Evolutionary conservation across 2,329 filamentous ascomycete genomes (phyloP).

Genomic region (Penicillium decumbens): DNA sequence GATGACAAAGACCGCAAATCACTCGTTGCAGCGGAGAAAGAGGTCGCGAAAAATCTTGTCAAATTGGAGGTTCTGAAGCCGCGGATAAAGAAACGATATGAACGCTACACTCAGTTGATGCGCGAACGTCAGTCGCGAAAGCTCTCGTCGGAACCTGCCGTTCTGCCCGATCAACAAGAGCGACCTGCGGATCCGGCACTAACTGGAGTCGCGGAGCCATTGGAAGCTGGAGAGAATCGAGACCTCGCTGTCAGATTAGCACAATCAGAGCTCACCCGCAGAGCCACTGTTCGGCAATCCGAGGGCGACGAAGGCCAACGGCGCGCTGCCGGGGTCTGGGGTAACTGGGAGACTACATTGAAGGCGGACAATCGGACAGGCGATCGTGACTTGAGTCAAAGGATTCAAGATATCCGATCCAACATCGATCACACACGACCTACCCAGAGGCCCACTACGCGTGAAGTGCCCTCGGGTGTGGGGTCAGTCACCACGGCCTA

Average conservation of each 20-base stretch:
- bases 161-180: constrained; percentile 14
- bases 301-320: constrained; percentile 53
- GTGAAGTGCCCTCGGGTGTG: constrained; percentile 14
- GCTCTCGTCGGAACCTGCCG: constrained; percentile 20
- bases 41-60: constrained; percentile 60
- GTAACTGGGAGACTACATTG: constrained; percentile 48
- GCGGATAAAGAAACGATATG: constrained; percentile 65
- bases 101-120: constrained; percentile 59
- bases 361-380: constrained; percentile 31
- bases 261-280: constrained; percentile 63
- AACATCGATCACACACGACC: constrained; percentile 31
- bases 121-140: constrained; percentile 44
- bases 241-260: constrained; percentile 74
- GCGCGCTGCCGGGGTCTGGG: constrained; percentile 52
- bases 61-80: constrained; percentile 76
- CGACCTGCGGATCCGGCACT: constrained; percentile 55
- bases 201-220: constrained; percentile 53
- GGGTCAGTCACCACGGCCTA: constrained; percentile 29
- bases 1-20: constrained; percentile 55
- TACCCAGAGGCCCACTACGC: constrained; percentile 10
- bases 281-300: constrained; percentile 60
- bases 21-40: constrained; percentile 55
- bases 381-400: constrained; percentile 47
- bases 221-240: constrained; percentile 67
- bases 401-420: constrained; percentile 50